These are phyloP conservation scores for Rhodocollybia butyracea DNA, from an alignment of 768 basidiomycete genomes.

Conservation along the genomic window DNA sequence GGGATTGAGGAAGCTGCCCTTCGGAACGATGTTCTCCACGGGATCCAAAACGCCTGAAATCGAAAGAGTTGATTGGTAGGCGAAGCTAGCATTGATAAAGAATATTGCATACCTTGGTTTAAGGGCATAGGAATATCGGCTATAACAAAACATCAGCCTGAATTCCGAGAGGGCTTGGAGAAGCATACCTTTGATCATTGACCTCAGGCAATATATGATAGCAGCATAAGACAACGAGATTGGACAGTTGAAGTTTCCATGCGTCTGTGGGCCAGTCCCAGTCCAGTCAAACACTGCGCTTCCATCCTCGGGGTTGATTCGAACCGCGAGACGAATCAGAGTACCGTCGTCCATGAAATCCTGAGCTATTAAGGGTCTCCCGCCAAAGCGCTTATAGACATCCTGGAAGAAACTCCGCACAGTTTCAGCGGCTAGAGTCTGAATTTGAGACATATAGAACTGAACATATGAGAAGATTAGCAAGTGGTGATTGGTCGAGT, in stretches of 20 bases:
- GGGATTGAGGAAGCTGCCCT: too few species aligned
- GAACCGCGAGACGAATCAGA: not conserved
- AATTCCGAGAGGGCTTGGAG: too few species aligned
- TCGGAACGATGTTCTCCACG: too few species aligned
- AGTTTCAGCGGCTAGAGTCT: slow-evolving; percentile 1
- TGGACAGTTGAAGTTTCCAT: slow-evolving; percentile 5
- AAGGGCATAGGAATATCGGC: too few species aligned
- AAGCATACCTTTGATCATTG: not conserved
- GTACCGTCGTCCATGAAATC: slow-evolving; percentile 4
- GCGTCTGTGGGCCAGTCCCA: slow-evolving; percentile 1
- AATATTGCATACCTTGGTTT: too few species aligned
- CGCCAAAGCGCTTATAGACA: not conserved
- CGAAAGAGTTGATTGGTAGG: too few species aligned
- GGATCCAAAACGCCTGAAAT: too few species aligned
- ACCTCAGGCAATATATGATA: slow-evolving; percentile 1
- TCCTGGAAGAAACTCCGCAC: not conserved
- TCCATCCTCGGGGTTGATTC: not conserved
- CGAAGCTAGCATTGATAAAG: too few species aligned
- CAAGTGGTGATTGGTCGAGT: not conserved
- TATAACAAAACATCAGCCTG: too few species aligned
- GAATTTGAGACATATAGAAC: slow-evolving; percentile 24
- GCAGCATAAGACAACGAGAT: not conserved
- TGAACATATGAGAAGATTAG: slow-evolving; percentile 11
- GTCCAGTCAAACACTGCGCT: slow-evolving; percentile 3
- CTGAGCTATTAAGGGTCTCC: not conserved